Base-by-base conservation (phyloP, 2,329 filamentous ascomycete genomes). In the Diaporthe vexans region DNA sequence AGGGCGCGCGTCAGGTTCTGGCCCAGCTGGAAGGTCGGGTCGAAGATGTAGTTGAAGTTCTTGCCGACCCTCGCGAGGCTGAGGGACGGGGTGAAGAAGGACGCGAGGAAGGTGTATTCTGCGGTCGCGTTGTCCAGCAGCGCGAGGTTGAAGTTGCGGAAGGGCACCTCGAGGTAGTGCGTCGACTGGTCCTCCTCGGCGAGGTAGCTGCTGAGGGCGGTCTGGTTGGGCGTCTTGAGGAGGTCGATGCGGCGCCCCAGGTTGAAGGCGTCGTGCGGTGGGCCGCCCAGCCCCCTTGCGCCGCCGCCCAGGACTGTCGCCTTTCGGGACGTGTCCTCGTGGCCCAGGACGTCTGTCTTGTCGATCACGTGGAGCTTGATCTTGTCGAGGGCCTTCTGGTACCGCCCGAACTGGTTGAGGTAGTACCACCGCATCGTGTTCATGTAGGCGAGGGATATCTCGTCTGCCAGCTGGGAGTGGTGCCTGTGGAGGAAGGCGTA, bases 371-470 rank as follows among this genome's bases (percentile, higher is more conserved):
- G 95, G 3, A 98, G 83, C 80, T 94, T 96, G 75, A 99, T 88
- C 82, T 95, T 97, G 72, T 93, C 92, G 8, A 99, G 87, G 0
- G 97, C 92, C 78, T 92, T 92, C 77, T 94, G 91, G 82, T 99
- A 99, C 46, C 96, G 92, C 4, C 91, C 92, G 81, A 99, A 99
- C 82, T 98, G 94, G 77, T 94, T 97, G 71, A 93, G 85, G 81
- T 98, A 98, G 81, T 99, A 99, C 97, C 97, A 99, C 71, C 95
- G 91, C 95, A 99, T 99, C 0, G 97, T 99, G 82, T 98, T 98
- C 85, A 97, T 93, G 80, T 99, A 99, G 4, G 97, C 97, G 81
- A 95, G 93, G 11, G 92, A 92, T 77, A 99, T 97, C 83, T 99
- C 94, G 71, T 95, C 93, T 11, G 94, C 95, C 8, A 99, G 90